These are phyloP conservation scores for Decorospora gaudefroyi DNA, from an alignment of 2,329 filamentous ascomycete species.

Conservation along the genomic window DNA sequence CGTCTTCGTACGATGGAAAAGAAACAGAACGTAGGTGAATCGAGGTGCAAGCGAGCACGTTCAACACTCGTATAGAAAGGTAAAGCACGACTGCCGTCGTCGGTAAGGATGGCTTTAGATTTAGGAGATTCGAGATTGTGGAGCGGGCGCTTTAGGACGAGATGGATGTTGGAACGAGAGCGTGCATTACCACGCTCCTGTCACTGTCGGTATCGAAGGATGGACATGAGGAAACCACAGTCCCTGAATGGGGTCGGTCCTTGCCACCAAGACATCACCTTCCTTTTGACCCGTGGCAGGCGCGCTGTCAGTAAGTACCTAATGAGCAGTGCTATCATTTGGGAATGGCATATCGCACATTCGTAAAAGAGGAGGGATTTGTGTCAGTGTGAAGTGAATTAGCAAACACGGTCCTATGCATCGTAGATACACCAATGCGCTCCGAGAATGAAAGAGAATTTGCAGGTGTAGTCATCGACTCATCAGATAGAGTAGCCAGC, in stretches of 20 bases:
- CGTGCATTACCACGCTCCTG: slow-evolving; percentile 1
- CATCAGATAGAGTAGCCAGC: too few species aligned
- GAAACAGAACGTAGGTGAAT: background rate
- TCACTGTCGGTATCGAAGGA: background rate
- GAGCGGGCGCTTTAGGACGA: background rate
- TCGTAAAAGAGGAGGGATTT: too few species aligned
- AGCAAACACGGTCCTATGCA: background rate
- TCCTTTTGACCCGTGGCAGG: too few species aligned
- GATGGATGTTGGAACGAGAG: background rate
- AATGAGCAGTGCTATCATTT: background rate
- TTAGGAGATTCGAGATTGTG: background rate
- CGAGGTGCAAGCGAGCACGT: background rate
- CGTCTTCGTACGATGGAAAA: background rate
- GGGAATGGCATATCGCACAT: background rate
- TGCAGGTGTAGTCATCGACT: too few species aligned
- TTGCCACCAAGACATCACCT: too few species aligned
- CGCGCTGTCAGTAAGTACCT: too few species aligned
- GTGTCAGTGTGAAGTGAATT: too few species aligned
- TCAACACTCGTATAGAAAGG: background rate
- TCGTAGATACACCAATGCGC: too few species aligned
- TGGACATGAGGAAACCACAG: background rate
- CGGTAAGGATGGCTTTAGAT: slow-evolving; percentile 1
- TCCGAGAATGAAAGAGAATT: too few species aligned
- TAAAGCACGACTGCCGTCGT: background rate
- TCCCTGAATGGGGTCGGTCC: too few species aligned